These are phyloP conservation scores for Tieghemostelium lacteum DNA, from an alignment of 78 protist genomes.

Conservation along the genomic window DNA sequence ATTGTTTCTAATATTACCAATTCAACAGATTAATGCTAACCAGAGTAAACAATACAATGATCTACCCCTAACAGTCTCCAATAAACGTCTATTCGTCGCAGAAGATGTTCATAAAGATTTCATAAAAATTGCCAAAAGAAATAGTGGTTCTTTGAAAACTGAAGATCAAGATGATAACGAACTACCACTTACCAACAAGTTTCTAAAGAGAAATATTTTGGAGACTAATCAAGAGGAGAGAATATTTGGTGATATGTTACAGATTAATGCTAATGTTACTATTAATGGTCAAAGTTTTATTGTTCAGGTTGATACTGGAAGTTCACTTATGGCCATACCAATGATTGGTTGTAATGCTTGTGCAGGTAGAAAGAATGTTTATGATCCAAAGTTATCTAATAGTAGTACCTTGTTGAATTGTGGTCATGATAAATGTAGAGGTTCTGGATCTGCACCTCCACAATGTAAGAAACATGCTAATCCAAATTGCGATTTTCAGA, in stretches of 20 bases:
- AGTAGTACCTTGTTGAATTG: neutral
- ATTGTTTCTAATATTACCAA: too few species aligned
- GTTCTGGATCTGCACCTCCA: conserved; percentile 66
- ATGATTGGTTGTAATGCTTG: conserved; percentile 35
- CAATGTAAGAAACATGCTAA: conserved; percentile 13
- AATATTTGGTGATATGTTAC: conserved; percentile 44
- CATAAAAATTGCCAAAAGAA: too few species aligned
- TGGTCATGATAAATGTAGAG: conserved; percentile 1
- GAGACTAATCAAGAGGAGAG: neutral
- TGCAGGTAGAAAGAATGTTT: neutral
- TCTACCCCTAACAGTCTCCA: too few species aligned
- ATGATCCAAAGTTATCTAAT: conserved; percentile 28
- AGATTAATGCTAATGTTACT: conserved; percentile 27
- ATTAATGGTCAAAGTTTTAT: conserved; percentile 19
- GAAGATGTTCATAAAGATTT: too few species aligned
- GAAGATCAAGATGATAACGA: too few species aligned
- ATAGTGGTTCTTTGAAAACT: too few species aligned
- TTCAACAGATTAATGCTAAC: too few species aligned
- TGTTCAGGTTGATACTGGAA: conserved; percentile 66
- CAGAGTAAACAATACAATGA: too few species aligned
- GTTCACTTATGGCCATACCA: conserved; percentile 57
- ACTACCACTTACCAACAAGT: too few species aligned
- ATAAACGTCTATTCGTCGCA: too few species aligned
- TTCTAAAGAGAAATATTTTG: conserved; percentile 20
- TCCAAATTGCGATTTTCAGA: conserved; percentile 33